Percentiles rank a stretch among this genome's conserved stretches.
Conservation (phyloP, 2,329 filamentous ascomycete species). For the Penicillium olsonii region DNA sequence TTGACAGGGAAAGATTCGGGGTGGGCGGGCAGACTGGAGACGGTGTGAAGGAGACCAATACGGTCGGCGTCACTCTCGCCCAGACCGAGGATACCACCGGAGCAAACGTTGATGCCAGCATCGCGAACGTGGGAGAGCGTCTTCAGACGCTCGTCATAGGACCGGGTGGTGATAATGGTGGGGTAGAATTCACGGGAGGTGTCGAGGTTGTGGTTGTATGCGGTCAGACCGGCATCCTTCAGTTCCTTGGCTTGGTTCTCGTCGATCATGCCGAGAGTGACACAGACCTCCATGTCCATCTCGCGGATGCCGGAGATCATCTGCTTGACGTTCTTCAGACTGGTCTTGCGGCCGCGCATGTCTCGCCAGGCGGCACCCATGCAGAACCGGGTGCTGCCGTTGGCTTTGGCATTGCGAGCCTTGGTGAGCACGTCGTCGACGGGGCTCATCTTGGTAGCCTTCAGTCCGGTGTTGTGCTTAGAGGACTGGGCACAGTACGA, state of each 20-base stretch:
- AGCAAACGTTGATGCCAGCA: conserved; percentile 87
- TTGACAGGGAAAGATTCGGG: conserved; percentile 93
- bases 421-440: conserved; percentile 80
- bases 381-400: conserved; percentile 88
- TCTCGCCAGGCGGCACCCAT: conserved; percentile 95
- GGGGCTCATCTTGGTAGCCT: conserved; percentile 75
- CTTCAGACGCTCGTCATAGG: conserved; percentile 81
- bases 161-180: conserved; percentile 78
- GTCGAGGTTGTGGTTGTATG: conserved; percentile 94
- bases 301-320: conserved; percentile 81
- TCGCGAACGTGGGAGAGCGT: conserved; percentile 79
- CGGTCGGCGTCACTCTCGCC: conserved; percentile 79
- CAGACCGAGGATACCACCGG: conserved; percentile 82
- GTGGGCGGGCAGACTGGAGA: conserved; percentile 76
- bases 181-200: conserved; percentile 89
- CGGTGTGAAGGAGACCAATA: conserved; percentile 79
- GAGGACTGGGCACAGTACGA: conserved; percentile 91
- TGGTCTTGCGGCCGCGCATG: conserved; percentile 86
- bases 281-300: conserved; percentile 87
- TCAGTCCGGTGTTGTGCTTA: conserved; percentile 73
- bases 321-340: conserved; percentile 76
- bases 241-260: conserved; percentile 76
- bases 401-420: conserved; percentile 74
- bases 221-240: conserved; percentile 80
- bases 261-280: conserved; percentile 94